A percentile compares a stretch with the other conserved stretches of the same genome.
Conservation (phyloP, 176 grass and related monocot genomes). For the Musa acuminata region DNA sequence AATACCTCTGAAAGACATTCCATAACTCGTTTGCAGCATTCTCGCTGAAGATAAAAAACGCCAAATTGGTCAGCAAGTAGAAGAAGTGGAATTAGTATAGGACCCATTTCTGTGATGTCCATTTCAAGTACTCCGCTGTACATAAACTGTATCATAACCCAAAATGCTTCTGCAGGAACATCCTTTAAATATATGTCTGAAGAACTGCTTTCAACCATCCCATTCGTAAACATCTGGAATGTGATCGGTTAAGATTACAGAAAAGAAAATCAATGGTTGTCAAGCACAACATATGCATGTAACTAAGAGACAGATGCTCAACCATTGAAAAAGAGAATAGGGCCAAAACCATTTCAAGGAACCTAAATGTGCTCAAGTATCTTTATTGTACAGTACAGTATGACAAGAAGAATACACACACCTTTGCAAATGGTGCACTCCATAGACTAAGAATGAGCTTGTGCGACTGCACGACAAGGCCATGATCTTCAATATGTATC, state of each 20-base stretch:
- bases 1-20: constrained; percentile 78
- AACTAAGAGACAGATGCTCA: background rate
- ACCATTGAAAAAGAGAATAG: background rate
- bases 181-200: constrained; percentile 55
- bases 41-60: constrained; percentile 65
- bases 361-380: background rate
- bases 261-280: background rate
- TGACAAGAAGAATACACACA: constrained; percentile 22
- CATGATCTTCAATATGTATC: constrained; percentile 55
- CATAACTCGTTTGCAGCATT: constrained; percentile 74
- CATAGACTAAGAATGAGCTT: constrained; percentile 82
- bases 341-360: background rate
- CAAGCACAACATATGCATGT: background rate
- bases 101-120: constrained; percentile 30
- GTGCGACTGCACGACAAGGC: constrained; percentile 51
- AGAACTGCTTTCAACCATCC: constrained; percentile 82
- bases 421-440: constrained; percentile 72
- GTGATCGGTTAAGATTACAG: background rate
- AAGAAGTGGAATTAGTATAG: constrained; percentile 51
- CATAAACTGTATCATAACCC: constrained; percentile 76
- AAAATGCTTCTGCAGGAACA: constrained; percentile 58
- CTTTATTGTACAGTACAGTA: background rate
- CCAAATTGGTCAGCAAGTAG: constrained; percentile 77
- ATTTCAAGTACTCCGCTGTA: constrained; percentile 59
- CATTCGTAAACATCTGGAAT: constrained; percentile 92